Evolutionary conservation across 2,329 filamentous ascomycete genomes (phyloP).

Genomic region (Zymoseptoria pseudotritici): DNA sequence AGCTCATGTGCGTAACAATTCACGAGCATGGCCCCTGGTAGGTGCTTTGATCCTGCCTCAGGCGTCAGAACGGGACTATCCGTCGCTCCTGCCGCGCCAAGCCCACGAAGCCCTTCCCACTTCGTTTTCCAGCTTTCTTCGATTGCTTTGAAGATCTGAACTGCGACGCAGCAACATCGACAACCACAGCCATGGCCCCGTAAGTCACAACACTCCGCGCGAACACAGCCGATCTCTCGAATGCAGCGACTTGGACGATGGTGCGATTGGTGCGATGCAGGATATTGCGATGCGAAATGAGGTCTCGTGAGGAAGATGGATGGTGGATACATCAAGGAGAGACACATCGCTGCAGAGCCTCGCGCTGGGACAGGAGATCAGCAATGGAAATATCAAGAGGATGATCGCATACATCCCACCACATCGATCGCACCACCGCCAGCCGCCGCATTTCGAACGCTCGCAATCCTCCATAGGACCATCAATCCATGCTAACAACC

Average conservation of each 20-base stretch:
- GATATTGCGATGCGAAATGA: neutral
- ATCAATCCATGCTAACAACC: constrained; percentile 13
- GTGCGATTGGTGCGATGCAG: neutral
- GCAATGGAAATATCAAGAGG: neutral
- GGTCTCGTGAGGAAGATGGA: neutral
- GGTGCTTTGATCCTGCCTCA: neutral
- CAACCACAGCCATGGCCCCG: constrained; percentile 37
- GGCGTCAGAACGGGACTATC: neutral
- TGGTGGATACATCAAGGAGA: neutral
- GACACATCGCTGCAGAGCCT: neutral
- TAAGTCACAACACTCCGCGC: constrained; percentile 8
- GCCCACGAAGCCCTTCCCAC: neutral
- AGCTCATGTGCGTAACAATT: neutral
- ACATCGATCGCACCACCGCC: neutral
- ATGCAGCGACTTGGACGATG: neutral
- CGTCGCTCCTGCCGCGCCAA: neutral
- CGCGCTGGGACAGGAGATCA: neutral
- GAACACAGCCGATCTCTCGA: neutral
- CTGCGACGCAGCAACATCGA: constrained; percentile 15
- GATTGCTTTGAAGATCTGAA: neutral
- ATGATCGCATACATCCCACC: neutral
- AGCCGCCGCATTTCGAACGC: neutral
- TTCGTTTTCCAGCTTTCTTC: neutral
- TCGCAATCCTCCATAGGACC: neutral
- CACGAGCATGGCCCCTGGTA: neutral